These are phyloP conservation scores for Suillus hirtellus DNA, from an alignment of 768 basidiomycete genomes.

Conservation along the genomic window DNA sequence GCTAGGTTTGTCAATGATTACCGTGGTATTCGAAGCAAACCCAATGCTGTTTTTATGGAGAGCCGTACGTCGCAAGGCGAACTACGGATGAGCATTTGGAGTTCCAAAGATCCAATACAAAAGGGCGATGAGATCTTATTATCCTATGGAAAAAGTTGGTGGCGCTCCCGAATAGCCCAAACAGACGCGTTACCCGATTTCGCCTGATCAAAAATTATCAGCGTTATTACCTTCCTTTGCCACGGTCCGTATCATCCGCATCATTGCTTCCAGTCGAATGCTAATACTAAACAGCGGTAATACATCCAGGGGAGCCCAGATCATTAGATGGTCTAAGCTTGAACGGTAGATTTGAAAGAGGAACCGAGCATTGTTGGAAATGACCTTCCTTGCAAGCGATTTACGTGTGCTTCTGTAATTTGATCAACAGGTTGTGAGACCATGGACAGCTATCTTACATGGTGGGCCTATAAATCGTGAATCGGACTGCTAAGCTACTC, in stretches of 20 bases:
- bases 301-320: background rate
- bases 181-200: background rate
- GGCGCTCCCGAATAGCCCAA: slow-evolving; percentile 44
- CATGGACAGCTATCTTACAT: background rate
- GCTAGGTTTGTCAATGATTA: slow-evolving; percentile 91
- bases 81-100: slow-evolving; percentile 78
- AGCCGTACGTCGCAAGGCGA: slow-evolving; percentile 54
- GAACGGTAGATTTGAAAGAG: slow-evolving; percentile 1
- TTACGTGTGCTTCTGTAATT: slow-evolving; percentile 15
- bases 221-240: background rate
- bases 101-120: slow-evolving; percentile 53
- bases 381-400: slow-evolving; percentile 1
- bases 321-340: background rate
- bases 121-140: slow-evolving; percentile 87
- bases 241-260: background rate
- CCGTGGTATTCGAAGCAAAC: slow-evolving; percentile 66
- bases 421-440: background rate
- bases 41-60: slow-evolving; percentile 74
- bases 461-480: background rate
- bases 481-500: background rate
- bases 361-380: background rate
- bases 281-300: slow-evolving; percentile 3
- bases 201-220: background rate
- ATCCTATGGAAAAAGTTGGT: slow-evolving; percentile 88
- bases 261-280: background rate